A percentile compares a stretch with the other conserved stretches of the same genome.
phyloP scores from a whole-genome alignment of 2,329 filamentous ascomycete genomes.

The Tympanopsis confertula region DNA sequence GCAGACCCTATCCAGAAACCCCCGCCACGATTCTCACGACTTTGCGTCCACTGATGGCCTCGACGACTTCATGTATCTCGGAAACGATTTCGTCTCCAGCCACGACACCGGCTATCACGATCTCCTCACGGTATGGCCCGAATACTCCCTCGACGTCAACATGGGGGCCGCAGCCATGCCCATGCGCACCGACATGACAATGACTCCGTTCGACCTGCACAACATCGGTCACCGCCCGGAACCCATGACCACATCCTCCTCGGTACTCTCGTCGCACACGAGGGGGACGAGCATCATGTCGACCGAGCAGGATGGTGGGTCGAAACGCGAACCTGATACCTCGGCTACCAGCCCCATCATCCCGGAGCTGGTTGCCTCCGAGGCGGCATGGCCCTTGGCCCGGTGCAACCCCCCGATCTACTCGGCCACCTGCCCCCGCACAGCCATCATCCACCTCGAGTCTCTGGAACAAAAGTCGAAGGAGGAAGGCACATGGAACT shows the following conservation, averaged over 20 bases:
- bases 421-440: conserved; percentile 31
- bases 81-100: conserved; percentile 17
- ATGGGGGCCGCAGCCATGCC: conserved; percentile 20
- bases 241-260: conserved; percentile 25
- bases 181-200: conserved; percentile 22
- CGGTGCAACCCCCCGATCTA: conserved; percentile 33
- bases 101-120: conserved; percentile 28
- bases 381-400: conserved; percentile 37
- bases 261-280: conserved; percentile 30
- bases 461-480: conserved; percentile 36
- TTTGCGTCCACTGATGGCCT: conserved; percentile 25
- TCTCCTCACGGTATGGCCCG: conserved; percentile 26
- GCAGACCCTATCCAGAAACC: conserved; percentile 16
- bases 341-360: conserved; percentile 9
- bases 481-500: conserved; percentile 31
- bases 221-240: conserved; percentile 18
- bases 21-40: conserved; percentile 18
- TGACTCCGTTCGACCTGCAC: conserved; percentile 9
- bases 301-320: conserved; percentile 2
- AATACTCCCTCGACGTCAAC: conserved; percentile 30
- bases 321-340: background rate
- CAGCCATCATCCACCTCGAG: conserved; percentile 37
- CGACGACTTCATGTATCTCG: conserved; percentile 29
- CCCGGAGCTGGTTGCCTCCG: conserved; percentile 32
- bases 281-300: conserved; percentile 35